Percentiles rank a stretch among this genome's conserved stretches.
phyloP scores from a whole-genome alignment of 768 basidiomycete genomes.

The Lactarius deliciosus region DNA sequence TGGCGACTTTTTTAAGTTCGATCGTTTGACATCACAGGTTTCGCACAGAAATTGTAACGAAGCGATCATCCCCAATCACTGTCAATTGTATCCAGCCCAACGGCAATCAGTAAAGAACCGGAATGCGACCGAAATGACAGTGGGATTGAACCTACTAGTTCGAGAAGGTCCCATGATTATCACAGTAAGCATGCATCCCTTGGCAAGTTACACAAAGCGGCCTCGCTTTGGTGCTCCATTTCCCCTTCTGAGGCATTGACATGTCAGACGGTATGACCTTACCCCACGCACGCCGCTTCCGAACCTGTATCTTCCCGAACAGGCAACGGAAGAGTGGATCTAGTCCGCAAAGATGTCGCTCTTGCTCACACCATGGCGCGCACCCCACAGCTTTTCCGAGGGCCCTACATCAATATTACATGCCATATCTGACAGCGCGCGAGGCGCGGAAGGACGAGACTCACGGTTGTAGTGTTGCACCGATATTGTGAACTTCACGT shows the following conservation, averaged over 20 bases:
- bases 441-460: neutral
- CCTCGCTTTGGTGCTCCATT: neutral
- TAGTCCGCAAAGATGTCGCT: neutral
- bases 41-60: neutral
- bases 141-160: neutral
- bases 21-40: neutral
- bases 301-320: neutral
- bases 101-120: neutral
- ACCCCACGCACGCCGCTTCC: neutral
- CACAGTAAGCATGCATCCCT: neutral
- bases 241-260: neutral
- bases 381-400: slow-evolving; percentile 2
- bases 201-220: neutral
- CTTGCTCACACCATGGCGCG: neutral
- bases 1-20: neutral
- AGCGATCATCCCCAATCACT: neutral
- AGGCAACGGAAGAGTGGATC: neutral
- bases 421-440: neutral
- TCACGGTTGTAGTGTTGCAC: neutral
- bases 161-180: neutral
- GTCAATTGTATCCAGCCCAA: neutral
- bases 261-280: neutral
- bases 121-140: neutral
- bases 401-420: neutral
- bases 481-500: neutral